A percentile compares a stretch with the other conserved stretches of the same genome.
phyloP scores from a whole-genome alignment of 202 grass and related monocot genomes.

The Elaeis oleifera region DNA sequence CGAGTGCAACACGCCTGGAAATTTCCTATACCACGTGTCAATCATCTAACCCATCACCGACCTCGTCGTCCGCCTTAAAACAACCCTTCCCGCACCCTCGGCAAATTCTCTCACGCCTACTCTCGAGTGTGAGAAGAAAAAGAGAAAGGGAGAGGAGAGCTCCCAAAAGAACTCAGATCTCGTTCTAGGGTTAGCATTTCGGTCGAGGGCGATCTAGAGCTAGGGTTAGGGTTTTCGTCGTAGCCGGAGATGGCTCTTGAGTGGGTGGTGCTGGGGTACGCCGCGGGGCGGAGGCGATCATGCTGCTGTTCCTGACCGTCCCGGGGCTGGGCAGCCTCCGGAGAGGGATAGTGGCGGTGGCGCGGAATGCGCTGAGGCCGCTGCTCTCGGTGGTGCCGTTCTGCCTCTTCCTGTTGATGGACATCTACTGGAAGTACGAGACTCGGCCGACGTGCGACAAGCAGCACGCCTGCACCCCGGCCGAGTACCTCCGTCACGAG shows the following conservation, averaged over 20 bases:
- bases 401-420: conserved; percentile 24
- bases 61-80: too few relatives aligned
- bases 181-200: too few relatives aligned
- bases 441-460: conserved; percentile 14
- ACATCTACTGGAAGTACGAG: conserved; percentile 31
- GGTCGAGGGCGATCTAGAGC: too few relatives aligned
- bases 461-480: conserved; percentile 13
- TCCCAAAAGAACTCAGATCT: too few relatives aligned
- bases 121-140: too few relatives aligned
- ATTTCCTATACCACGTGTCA: too few relatives aligned
- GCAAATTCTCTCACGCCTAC: too few relatives aligned
- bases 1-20: too few relatives aligned
- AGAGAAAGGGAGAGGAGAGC: too few relatives aligned
- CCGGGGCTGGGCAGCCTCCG: conserved; percentile 15
- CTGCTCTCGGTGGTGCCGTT: conserved; percentile 19
- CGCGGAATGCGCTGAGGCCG: conserved; percentile 15
- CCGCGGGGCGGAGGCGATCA: conserved; percentile 21
- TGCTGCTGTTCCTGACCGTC: conserved; percentile 19
- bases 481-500: conserved; percentile 22
- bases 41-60: too few relatives aligned
- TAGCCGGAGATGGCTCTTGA: conserved; percentile 11
- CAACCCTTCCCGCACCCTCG: too few relatives aligned
- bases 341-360: conserved; percentile 13
- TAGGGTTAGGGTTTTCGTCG: too few relatives aligned
- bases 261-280: conserved; percentile 20